Percentiles rank a stretch among this genome's conserved stretches.
phyloP scores from a whole-genome alignment of 345 rosid species.

The Limnanthes douglasii region DNA sequence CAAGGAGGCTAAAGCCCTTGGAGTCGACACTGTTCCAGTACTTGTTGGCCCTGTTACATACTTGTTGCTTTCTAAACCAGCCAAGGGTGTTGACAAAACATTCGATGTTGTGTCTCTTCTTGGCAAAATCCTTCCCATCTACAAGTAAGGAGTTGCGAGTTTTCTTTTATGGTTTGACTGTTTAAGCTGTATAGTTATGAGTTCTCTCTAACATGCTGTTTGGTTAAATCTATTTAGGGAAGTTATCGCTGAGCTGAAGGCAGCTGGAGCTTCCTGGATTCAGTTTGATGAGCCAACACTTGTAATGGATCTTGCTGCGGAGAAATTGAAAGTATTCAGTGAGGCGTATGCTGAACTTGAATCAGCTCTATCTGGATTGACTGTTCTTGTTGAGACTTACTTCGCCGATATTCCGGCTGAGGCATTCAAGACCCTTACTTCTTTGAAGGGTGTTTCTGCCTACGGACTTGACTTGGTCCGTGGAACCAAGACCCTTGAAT shows the following conservation, averaged over 20 bases:
- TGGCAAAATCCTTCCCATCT: conserved; percentile 67
- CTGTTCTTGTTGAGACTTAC: conserved; percentile 82
- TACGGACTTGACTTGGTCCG: conserved; percentile 86
- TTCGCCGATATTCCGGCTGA: conserved; percentile 84
- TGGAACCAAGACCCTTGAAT: conserved; percentile 67
- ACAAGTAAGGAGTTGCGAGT: conserved; percentile 48
- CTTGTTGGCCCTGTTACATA: conserved; percentile 92
- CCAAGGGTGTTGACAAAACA: conserved; percentile 81
- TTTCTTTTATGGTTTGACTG: neutral
- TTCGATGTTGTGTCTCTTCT: conserved; percentile 85
- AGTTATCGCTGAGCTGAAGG: conserved; percentile 79
- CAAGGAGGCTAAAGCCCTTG: conserved; percentile 94
- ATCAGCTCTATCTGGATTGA: conserved; percentile 66
- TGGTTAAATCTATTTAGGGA: conserved; percentile 34
- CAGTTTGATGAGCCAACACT: conserved; percentile 92
- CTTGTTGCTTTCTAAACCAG: conserved; percentile 86
- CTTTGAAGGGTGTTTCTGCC: conserved; percentile 77
- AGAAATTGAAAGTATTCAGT: conserved; percentile 67
- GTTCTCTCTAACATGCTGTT: conserved; percentile 10
- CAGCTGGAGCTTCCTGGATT: conserved; percentile 91
- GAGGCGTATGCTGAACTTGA: conserved; percentile 72
- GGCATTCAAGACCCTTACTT: conserved; percentile 64
- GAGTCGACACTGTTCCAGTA: conserved; percentile 81
- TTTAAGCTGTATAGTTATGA: conserved; percentile 1
- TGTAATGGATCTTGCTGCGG: conserved; percentile 80